phyloP scores from a whole-genome alignment of 148 eudicot genomes.

The Polygonum aviculare region DNA sequence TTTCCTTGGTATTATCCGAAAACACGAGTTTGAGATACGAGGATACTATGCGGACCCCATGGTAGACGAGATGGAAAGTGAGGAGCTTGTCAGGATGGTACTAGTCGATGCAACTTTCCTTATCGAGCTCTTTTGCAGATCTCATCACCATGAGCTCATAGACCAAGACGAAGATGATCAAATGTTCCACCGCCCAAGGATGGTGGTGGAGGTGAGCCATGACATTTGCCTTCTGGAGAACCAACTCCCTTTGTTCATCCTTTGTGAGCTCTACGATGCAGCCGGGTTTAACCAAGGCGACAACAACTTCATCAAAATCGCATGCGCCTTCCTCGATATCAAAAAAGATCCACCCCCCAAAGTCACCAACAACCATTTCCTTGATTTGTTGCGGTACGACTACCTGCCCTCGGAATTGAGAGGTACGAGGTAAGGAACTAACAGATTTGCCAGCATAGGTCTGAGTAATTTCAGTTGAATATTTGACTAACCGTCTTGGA shows the following conservation, averaged over 20 bases:
- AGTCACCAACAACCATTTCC: not conserved
- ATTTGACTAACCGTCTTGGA: too few species aligned
- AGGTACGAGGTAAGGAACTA: not conserved
- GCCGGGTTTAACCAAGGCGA: not conserved
- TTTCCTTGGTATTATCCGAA: not conserved
- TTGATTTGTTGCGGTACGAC: not conserved
- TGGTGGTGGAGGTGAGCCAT: not conserved
- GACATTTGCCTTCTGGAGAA: constrained; percentile 16
- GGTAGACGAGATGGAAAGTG: not conserved
- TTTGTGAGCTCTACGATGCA: constrained; percentile 3
- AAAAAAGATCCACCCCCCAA: not conserved
- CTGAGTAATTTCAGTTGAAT: too few species aligned
- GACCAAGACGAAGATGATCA: constrained; percentile 3
- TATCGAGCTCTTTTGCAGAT: constrained; percentile 15
- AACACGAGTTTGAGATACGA: not conserved
- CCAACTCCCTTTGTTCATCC: constrained; percentile 18
- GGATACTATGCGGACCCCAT: constrained; percentile 10
- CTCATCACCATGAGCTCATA: too few species aligned
- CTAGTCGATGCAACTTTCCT: constrained; percentile 18
- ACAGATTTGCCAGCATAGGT: too few species aligned
- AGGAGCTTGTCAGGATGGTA: constrained; percentile 11
- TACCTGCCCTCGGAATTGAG: not conserved
- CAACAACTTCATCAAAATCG: not conserved
- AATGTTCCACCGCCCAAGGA: constrained; percentile 12
- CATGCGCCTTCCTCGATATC: not conserved